A percentile compares a stretch with the other conserved stretches of the same genome.
phyloP scores from a whole-genome alignment of 331 rosid species.

The Quercus phellos region DNA sequence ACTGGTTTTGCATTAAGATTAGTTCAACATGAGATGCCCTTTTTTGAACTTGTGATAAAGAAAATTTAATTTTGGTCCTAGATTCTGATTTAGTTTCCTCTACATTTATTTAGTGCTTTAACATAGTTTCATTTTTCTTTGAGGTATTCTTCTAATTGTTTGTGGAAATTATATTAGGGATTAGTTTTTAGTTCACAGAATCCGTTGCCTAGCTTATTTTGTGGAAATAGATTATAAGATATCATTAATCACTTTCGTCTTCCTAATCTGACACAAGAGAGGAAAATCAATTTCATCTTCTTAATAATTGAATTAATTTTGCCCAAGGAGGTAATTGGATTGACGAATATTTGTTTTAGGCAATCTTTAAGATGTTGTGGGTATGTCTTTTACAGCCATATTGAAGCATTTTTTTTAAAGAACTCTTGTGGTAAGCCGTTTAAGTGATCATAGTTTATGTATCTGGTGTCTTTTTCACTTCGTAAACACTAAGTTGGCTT shows the following conservation, averaged over 20 bases:
- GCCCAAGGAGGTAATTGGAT: not conserved
- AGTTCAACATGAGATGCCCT: not conserved
- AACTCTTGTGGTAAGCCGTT: too few species aligned
- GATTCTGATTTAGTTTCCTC: not conserved
- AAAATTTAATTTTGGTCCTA: not conserved
- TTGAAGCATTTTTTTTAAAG: not conserved
- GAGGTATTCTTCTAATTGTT: not conserved
- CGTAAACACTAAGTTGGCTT: not conserved
- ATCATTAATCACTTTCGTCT: not conserved
- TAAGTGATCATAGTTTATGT: not conserved
- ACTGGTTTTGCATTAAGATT: not conserved
- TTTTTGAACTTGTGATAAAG: too few species aligned
- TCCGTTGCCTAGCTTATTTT: not conserved
- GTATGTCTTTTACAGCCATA: not conserved
- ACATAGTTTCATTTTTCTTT: not conserved
- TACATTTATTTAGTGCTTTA: not conserved
- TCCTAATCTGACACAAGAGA: not conserved
- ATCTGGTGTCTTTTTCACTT: not conserved
- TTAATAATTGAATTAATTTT: not conserved
- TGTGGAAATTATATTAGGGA: not conserved
- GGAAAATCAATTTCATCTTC: not conserved
- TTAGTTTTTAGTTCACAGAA: not conserved
- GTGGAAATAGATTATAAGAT: not conserved
- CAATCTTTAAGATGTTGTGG: not conserved
- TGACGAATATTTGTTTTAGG: not conserved